phyloP scores from a whole-genome alignment of 768 basidiomycete species.

The Coprinopsis cinerea region DNA sequence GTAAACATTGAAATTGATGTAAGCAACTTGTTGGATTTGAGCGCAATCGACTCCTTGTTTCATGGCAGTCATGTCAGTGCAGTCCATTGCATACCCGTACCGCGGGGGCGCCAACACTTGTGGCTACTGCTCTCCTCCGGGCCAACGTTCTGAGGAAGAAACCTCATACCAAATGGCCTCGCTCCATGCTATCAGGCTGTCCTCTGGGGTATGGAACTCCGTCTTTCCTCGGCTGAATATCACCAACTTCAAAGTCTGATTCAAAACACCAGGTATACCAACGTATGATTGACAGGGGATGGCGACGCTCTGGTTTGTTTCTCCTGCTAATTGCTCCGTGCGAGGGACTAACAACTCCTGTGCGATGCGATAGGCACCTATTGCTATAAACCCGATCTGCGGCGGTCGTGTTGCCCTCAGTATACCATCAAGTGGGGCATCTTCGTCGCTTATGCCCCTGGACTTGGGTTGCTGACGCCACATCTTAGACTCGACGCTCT shows the following conservation, averaged over 20 bases:
- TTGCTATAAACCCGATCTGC: slow-evolving; percentile 86
- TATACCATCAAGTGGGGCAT: slow-evolving; percentile 80
- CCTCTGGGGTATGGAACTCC: slow-evolving; percentile 50
- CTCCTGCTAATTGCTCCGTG: too few relatives aligned
- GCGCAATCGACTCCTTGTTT: neutral
- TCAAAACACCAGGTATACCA: slow-evolving; percentile 72
- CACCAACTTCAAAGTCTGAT: neutral
- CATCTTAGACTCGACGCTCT: slow-evolving; percentile 54
- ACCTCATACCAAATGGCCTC: slow-evolving; percentile 46
- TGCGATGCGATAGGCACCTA: slow-evolving; percentile 60
- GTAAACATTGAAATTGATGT: neutral
- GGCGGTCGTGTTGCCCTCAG: slow-evolving; percentile 82
- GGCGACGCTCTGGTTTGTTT: slow-evolving; percentile 66
- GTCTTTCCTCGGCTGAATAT: neutral
- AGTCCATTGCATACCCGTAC: slow-evolving; percentile 34
- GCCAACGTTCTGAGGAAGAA: slow-evolving; percentile 32
- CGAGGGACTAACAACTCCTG: too few relatives aligned
- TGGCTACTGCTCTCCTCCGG: slow-evolving; percentile 63
- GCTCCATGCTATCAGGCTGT: slow-evolving; percentile 43
- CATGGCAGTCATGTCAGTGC: slow-evolving; percentile 10
- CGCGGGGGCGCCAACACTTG: slow-evolving; percentile 40
- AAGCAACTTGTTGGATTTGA: neutral
- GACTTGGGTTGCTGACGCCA: slow-evolving; percentile 6
- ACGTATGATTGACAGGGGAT: slow-evolving; percentile 77
- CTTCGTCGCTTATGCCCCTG: neutral